A percentile compares a stretch with the other conserved stretches of the same genome.
Evolutionary conservation across 2,329 filamentous ascomycete species (phyloP).

Genomic region (Neonectria sp.): DNA sequence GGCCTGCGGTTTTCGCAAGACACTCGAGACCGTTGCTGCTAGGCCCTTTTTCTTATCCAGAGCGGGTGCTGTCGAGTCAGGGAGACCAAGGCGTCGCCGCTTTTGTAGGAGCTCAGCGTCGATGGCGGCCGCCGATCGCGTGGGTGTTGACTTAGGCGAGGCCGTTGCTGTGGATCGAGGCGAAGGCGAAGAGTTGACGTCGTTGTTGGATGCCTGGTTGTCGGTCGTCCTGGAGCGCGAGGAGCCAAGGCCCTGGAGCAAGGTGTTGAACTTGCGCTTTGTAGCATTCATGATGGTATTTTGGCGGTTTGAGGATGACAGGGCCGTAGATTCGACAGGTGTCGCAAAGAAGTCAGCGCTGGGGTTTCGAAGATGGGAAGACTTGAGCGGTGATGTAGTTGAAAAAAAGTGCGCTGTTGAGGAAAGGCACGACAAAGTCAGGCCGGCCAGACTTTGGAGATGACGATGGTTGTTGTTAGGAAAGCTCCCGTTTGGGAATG

Average conservation of each 20-base stretch:
- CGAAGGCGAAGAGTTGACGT: conserved; percentile 29
- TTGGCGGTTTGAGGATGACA: background rate
- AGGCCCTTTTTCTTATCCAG: conserved; percentile 41
- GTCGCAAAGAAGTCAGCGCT: background rate
- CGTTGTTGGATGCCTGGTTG: conserved; percentile 7
- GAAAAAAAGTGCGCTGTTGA: no score
- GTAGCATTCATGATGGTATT: conserved; percentile 75
- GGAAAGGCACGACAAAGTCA: conserved; percentile 16
- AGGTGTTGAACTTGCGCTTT: conserved; percentile 87
- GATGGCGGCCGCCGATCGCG: conserved; percentile 36
- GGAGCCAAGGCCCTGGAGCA: conserved; percentile 77
- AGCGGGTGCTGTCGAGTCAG: conserved; percentile 57
- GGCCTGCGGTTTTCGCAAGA: conserved; percentile 42
- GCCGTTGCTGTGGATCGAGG: conserved; percentile 27
- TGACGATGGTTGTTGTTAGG: conserved; percentile 28
- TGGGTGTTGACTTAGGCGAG: conserved; percentile 29
- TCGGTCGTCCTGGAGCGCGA: conserved; percentile 41
- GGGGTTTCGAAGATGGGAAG: background rate
- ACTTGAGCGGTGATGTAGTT: no score
- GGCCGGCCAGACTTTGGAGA: conserved; percentile 23
- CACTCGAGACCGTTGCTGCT: conserved; percentile 42
- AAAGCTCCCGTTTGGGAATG: conserved; percentile 25
- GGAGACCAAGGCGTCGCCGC: conserved; percentile 65
- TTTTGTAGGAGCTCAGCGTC: conserved; percentile 65
- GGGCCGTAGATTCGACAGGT: background rate